Evolutionary conservation across 768 basidiomycete species (phyloP).

Genomic region (Leucocoprinus leucothites): DNA sequence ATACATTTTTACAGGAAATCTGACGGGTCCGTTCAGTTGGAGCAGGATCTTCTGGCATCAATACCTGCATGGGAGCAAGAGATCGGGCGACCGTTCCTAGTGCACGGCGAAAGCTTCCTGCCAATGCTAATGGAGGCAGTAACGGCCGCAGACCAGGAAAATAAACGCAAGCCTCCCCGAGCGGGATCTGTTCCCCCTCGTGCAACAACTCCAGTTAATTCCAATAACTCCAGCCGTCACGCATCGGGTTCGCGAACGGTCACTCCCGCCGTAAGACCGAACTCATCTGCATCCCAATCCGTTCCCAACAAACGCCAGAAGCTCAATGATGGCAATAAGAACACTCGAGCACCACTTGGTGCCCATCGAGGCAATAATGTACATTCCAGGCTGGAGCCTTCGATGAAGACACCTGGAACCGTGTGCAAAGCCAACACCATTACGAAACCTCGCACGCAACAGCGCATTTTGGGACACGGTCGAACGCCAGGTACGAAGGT

Average conservation of each 20-base stretch:
- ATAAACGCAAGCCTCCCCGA: conserved; percentile 53
- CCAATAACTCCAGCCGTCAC: conserved; percentile 34
- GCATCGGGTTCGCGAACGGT: conserved; percentile 38
- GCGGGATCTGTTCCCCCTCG: conserved; percentile 61
- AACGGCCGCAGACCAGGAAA: conserved; percentile 78
- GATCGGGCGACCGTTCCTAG: conserved; percentile 71
- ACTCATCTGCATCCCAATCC: conserved; percentile 37
- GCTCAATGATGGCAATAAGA: conserved; percentile 36
- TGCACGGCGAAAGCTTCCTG: conserved; percentile 80
- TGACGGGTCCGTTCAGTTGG: conserved; percentile 52
- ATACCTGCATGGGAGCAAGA: conserved; percentile 88
- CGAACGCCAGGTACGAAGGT: conserved; percentile 36
- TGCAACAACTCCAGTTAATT: conserved; percentile 52
- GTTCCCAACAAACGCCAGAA: conserved; percentile 64
- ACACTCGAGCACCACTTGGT: conserved; percentile 36
- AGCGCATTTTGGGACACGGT: conserved; percentile 57
- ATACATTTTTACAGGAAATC: neutral
- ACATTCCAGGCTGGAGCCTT: conserved; percentile 31
- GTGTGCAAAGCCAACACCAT: conserved; percentile 35
- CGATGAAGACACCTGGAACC: conserved; percentile 32
- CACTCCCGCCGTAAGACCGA: conserved; percentile 63
- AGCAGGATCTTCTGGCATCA: conserved; percentile 75
- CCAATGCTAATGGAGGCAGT: conserved; percentile 73
- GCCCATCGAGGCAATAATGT: conserved; percentile 30
- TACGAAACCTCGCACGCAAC: conserved; percentile 47